Evolutionary conservation across 441 rosid genomes (phyloP), one percentile per base, ranked within the genome.

Genomic region (Populus trichocarpa): DNA sequence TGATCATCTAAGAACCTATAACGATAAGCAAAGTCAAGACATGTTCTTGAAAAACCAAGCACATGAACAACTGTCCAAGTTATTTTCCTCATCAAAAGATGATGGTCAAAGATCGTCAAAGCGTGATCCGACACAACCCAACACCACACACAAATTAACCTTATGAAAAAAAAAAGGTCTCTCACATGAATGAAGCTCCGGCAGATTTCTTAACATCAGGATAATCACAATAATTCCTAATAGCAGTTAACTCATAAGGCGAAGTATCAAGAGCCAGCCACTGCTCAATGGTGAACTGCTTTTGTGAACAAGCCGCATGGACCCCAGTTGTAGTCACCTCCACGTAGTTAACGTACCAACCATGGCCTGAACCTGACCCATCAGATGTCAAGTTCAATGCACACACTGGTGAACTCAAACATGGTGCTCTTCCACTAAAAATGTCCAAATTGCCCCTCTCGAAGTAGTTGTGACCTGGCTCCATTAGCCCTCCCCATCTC

Each of bases 401-500:
- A 67, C 98, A 92, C 42, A 88, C 57, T 13, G 92, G 89, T 1
- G 70, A 35, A 16, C 33, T 16, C 30, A 94, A 66, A 81, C 97
- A 94, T 8, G 83, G 83, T 9, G 86, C 93, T 35, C 84, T 77
- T 14, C 98, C 97, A 16, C 93, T 86, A 85, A 94, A 92, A 67
- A 91, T 88, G 81, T 94, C 98, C 72, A 94, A 79, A 82, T 94
- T 92, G 22, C 98, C 88, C 80, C 95, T 85, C 86, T 92, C 95
- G 88, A 77, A 94, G 83, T 94, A 92, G 82, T 89, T 83, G 87
- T 91, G 76, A 0, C 81, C 88, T 1, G 88, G 72, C 0, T 81
- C 88, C 98, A 94, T 92, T 4, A 94, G 67, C 8, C 98, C 98
- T 2, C 84, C 98, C 96, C 97, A 94, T 0, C 89, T 82, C 83